Evolutionary conservation across 73 alveolate genomes (phyloP).

Genomic region (Paramecium sonneborni): DNA sequence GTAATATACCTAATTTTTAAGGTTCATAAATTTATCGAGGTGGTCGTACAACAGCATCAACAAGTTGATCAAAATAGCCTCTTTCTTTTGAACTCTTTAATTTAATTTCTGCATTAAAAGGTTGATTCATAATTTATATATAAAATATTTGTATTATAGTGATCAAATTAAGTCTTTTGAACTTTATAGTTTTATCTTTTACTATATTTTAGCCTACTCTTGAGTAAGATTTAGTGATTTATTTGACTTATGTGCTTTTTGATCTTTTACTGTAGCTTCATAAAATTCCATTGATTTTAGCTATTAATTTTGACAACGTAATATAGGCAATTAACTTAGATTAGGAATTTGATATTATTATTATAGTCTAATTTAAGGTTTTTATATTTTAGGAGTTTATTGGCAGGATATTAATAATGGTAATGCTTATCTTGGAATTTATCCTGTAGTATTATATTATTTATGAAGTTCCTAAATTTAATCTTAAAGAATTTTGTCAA

Average conservation of each 20-base stretch:
- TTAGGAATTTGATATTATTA: neutral
- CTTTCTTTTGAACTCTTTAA: slow-evolving; percentile 16
- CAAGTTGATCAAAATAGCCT: slow-evolving; percentile 34
- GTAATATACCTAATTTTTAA: slow-evolving; percentile 82
- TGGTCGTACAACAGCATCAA: slow-evolving; percentile 91
- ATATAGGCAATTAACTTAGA: neutral
- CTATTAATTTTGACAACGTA: neutral
- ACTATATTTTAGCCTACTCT: neutral
- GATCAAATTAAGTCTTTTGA: slow-evolving; percentile 4
- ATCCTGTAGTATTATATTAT: neutral
- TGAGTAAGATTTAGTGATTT: neutral
- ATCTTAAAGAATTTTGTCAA: neutral
- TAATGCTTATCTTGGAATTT: neutral
- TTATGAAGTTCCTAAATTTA: slow-evolving; percentile 21
- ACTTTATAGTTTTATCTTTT: slow-evolving; percentile 8
- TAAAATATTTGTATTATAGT: neutral
- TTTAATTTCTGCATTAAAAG: neutral
- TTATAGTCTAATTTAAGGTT: neutral
- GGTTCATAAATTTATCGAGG: slow-evolving; percentile 85
- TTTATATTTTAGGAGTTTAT: neutral
- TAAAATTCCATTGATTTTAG: slow-evolving; percentile 14
- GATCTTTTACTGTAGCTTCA: neutral
- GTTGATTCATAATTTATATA: neutral
- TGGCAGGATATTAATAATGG: neutral
- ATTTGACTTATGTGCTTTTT: slow-evolving; percentile 1